Conservation (phyloP, 2,329 filamentous ascomycete genomes). For the Phialophora chinensis region DNA sequence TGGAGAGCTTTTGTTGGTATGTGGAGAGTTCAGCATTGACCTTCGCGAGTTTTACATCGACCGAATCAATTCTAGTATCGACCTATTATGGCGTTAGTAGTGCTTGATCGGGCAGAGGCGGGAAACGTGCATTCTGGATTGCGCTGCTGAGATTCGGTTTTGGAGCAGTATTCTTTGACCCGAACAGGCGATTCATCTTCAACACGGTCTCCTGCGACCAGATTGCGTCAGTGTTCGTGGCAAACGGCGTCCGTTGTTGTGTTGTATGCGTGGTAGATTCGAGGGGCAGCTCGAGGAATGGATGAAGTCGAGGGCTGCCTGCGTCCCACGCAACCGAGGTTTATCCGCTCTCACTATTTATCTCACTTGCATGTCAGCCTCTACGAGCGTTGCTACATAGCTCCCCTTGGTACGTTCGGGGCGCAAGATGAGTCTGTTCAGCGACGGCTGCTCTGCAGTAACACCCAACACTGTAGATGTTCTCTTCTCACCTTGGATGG, state of each 20-base stretch:
- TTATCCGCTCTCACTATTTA: not conserved
- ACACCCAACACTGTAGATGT: not conserved
- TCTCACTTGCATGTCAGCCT: not conserved
- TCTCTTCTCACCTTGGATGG: not conserved
- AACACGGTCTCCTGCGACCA: not conserved
- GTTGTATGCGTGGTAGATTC: not conserved
- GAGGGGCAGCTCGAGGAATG: not conserved
- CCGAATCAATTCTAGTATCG: slow-evolving; percentile 79
- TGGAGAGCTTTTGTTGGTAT: slow-evolving; percentile 84
- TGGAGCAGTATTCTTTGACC: slow-evolving; percentile 80
- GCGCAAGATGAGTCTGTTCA: not conserved
- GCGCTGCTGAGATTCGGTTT: slow-evolving; percentile 87
- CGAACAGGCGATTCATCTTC: slow-evolving; percentile 76
- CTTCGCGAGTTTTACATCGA: slow-evolving; percentile 93
- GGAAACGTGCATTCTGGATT: slow-evolving; percentile 72
- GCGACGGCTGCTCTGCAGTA: not conserved
- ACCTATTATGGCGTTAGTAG: slow-evolving; percentile 55
- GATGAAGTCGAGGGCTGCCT: not conserved
- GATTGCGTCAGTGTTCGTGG: not conserved
- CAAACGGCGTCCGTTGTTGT: not conserved
- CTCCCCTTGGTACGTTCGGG: not conserved
- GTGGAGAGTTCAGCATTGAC: slow-evolving; percentile 87
- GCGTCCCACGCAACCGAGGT: not conserved
- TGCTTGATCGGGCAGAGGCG: slow-evolving; percentile 4
- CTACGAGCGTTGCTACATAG: not conserved